These are phyloP conservation scores for Aspergillus nidulans DNA, from an alignment of 495 filamentous ascomycete species.

Conservation along the genomic window DNA sequence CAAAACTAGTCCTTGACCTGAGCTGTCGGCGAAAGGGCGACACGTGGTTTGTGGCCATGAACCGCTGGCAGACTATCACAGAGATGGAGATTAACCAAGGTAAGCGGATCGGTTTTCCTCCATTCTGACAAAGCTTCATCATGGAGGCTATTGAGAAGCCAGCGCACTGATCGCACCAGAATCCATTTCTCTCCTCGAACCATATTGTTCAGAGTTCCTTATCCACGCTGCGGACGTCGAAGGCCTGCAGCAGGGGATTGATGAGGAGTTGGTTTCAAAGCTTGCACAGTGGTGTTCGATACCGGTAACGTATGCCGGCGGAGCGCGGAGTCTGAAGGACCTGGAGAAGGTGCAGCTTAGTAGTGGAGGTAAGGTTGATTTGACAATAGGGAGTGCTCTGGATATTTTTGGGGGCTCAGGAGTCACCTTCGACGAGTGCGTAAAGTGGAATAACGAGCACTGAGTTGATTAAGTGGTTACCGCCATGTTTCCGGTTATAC, in stretches of 20 bases:
- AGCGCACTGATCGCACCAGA: constrained; percentile 42
- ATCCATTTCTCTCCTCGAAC: constrained; percentile 73
- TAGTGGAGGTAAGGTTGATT: constrained; percentile 76
- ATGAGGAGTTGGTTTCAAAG: constrained; percentile 72
- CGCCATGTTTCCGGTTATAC: neutral
- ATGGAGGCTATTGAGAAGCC: neutral
- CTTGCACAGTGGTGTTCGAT: constrained; percentile 82
- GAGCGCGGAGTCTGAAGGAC: constrained; percentile 75
- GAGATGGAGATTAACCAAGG: constrained; percentile 89
- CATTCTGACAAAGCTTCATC: neutral
- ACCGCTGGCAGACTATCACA: constrained; percentile 96
- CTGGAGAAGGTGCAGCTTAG: constrained; percentile 72
- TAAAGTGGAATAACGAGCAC: constrained; percentile 69
- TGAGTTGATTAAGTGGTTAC: constrained; percentile 7
- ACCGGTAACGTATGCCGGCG: constrained; percentile 94
- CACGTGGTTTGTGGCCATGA: constrained; percentile 92
- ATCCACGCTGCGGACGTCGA: constrained; percentile 99
- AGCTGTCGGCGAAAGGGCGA: constrained; percentile 73
- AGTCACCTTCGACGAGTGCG: constrained; percentile 82
- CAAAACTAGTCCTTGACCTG: constrained; percentile 88
- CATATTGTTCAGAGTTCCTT: constrained; percentile 91
- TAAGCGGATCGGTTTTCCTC: constrained; percentile 27
- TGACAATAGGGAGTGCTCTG: constrained; percentile 93
- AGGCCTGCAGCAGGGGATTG: constrained; percentile 84
- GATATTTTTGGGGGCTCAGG: constrained; percentile 90